These are phyloP conservation scores for Pestalotiopsis sp. DNA, from an alignment of 2,329 filamentous ascomycete genomes.

Conservation along the genomic window DNA sequence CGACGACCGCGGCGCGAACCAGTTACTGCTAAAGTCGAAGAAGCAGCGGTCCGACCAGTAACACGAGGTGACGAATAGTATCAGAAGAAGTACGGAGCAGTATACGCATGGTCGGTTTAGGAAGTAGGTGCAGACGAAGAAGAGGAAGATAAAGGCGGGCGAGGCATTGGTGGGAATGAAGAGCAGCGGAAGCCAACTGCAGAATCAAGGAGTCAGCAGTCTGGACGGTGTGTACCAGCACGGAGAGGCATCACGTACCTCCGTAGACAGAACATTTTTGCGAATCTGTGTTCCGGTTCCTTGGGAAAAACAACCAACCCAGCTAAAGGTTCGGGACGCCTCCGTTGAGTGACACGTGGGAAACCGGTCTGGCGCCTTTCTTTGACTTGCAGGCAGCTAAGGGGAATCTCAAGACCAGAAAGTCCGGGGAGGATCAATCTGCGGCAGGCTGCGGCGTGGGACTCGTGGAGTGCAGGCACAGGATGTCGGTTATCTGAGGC, in stretches of 20 bases:
- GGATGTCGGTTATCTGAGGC: too few species aligned
- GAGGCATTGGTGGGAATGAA: slow-evolving; percentile 87
- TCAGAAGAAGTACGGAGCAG: slow-evolving; percentile 92
- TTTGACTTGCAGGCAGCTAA: not conserved
- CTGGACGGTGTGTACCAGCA: slow-evolving; percentile 20
- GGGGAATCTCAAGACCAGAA: not conserved
- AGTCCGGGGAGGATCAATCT: too few species aligned
- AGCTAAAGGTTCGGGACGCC: not conserved
- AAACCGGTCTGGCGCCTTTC: not conserved
- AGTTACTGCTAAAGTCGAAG: slow-evolving; percentile 89
- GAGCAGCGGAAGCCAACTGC: slow-evolving; percentile 81
- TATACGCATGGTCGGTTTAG: slow-evolving; percentile 97
- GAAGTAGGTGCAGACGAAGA: slow-evolving; percentile 92
- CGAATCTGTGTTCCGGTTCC: not conserved
- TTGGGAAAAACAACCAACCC: not conserved
- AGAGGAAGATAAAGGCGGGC: slow-evolving; percentile 81
- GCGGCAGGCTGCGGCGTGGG: too few species aligned
- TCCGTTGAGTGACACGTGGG: not conserved
- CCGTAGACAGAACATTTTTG: slow-evolving; percentile 61
- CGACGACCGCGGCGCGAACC: slow-evolving; percentile 79
- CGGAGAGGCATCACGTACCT: slow-evolving; percentile 41
- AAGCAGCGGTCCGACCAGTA: slow-evolving; percentile 89
- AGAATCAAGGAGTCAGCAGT: not conserved
- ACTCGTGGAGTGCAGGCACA: too few species aligned
- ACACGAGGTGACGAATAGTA: slow-evolving; percentile 89